Evolutionary conservation across 169 alveolate species (phyloP).

Genomic region (Plasmodium knowlesi): DNA sequence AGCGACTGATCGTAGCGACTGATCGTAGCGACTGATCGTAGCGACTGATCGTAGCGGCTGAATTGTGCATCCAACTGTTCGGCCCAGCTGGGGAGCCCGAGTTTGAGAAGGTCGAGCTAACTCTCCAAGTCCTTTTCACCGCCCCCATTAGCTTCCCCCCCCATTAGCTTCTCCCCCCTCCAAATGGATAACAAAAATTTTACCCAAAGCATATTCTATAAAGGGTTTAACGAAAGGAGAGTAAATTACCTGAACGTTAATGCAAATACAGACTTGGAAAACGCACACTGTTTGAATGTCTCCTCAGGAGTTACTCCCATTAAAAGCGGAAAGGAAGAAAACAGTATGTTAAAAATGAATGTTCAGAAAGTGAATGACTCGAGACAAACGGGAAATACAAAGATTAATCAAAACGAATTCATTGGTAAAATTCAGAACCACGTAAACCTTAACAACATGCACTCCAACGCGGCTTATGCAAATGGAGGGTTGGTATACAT

Average conservation of each 20-base stretch:
- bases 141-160: background rate
- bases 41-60: background rate
- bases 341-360: background rate
- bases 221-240: constrained; percentile 60
- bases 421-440: background rate
- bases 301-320: constrained; percentile 17
- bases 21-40: no score
- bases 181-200: constrained; percentile 54
- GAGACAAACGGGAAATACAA: constrained; percentile 1
- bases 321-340: constrained; percentile 20
- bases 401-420: constrained; percentile 20
- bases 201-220: constrained; percentile 38
- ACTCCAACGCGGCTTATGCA: background rate
- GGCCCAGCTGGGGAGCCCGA: no score
- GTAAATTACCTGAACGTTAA: constrained; percentile 24
- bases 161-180: no score
- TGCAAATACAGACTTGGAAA: background rate
- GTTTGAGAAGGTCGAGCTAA: no score
- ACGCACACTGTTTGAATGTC: background rate
- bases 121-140: background rate
- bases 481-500: constrained; percentile 3
- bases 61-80: background rate
- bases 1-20: background rate
- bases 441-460: constrained; percentile 7
- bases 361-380: constrained; percentile 17